These are phyloP conservation scores for Brassica cretica DNA, from an alignment of 345 rosid genomes.

Conservation along the genomic window DNA sequence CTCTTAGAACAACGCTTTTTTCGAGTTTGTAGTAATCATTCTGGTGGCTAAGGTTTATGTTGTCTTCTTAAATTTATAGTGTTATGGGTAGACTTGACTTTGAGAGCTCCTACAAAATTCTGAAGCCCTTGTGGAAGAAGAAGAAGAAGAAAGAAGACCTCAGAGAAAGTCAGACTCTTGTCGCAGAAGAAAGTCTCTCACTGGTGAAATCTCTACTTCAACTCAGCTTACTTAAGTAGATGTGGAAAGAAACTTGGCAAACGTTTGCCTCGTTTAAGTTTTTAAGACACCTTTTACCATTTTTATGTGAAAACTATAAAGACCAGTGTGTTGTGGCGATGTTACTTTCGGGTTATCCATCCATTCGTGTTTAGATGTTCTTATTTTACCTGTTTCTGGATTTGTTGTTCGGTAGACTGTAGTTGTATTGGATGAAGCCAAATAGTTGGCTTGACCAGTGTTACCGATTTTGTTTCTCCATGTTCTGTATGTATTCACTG, in stretches of 20 bases:
- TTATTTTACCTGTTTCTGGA: constrained; percentile 29
- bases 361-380: constrained; percentile 37
- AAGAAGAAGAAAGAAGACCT: constrained; percentile 32
- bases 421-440: constrained; percentile 37
- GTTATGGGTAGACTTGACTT: constrained; percentile 26
- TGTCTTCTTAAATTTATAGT: constrained; percentile 11
- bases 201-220: constrained; percentile 37
- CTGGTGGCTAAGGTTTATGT: constrained; percentile 22
- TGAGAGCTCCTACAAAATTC: constrained; percentile 22
- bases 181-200: constrained; percentile 19
- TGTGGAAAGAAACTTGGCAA: constrained; percentile 38
- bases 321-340: constrained; percentile 40
- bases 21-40: not conserved
- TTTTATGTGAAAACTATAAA: constrained; percentile 33
- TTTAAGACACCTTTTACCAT: constrained; percentile 24
- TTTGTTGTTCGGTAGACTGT: constrained; percentile 14
- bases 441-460: constrained; percentile 33
- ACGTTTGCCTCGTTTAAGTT: constrained; percentile 34
- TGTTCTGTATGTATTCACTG: constrained; percentile 30
- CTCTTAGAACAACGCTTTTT: not conserved
- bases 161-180: constrained; percentile 12
- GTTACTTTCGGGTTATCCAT: constrained; percentile 28
- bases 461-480: constrained; percentile 24
- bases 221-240: constrained; percentile 32
- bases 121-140: constrained; percentile 25